These are phyloP conservation scores for Platismatia glauca DNA, from an alignment of 495 filamentous ascomycete genomes.

Conservation along the genomic window DNA sequence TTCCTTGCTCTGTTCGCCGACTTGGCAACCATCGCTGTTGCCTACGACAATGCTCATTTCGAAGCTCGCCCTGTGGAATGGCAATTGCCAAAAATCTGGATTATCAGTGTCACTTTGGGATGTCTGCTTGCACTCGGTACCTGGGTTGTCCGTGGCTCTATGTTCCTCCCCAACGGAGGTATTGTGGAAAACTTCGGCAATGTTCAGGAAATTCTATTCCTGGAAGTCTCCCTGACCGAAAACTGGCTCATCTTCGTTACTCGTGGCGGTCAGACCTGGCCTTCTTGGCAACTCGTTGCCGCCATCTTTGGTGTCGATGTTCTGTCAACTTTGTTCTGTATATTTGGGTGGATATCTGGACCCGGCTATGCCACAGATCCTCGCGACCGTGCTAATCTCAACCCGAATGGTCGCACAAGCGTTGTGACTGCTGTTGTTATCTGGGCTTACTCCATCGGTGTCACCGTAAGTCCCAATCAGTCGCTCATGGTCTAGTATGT, in stretches of 20 bases:
- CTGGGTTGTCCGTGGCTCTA: constrained; percentile 59
- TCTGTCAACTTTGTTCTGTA: constrained; percentile 60
- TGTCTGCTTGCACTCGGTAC: constrained; percentile 55
- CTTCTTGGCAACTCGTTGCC: constrained; percentile 62
- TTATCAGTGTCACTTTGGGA: constrained; percentile 62
- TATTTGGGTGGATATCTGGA: constrained; percentile 62
- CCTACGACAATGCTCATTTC: constrained; percentile 70
- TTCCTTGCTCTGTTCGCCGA: constrained; percentile 72
- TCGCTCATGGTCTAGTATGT: neutral
- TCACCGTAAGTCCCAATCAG: constrained; percentile 35
- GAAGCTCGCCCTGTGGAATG: constrained; percentile 64
- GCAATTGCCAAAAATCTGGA: constrained; percentile 72
- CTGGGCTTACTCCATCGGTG: constrained; percentile 70
- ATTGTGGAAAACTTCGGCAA: constrained; percentile 65
- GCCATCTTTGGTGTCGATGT: constrained; percentile 66
- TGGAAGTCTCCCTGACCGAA: constrained; percentile 64
- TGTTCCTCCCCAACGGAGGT: constrained; percentile 60
- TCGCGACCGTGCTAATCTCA: constrained; percentile 37
- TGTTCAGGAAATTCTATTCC: constrained; percentile 64
- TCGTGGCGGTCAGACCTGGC: constrained; percentile 61
- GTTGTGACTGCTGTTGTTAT: constrained; percentile 72
- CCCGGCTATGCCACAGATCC: constrained; percentile 29
- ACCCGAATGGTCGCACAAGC: constrained; percentile 52
- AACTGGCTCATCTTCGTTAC: constrained; percentile 78
- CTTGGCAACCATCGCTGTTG: constrained; percentile 66